phyloP scores from a whole-genome alignment of 805 yeast genomes.

The Starmerella kuoi region DNA sequence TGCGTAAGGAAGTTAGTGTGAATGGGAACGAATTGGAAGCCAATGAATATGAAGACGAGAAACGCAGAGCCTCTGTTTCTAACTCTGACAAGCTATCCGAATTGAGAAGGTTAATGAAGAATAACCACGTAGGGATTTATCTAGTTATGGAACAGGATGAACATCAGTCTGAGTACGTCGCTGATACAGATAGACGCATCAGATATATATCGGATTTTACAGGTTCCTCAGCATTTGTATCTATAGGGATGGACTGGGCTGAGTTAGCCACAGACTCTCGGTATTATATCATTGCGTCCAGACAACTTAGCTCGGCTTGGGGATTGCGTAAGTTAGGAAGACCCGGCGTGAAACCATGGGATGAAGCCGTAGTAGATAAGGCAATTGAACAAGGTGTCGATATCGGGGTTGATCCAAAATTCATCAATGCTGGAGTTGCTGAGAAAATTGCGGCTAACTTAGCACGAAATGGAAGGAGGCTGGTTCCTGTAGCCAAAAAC shows the following conservation, averaged over 20 bases:
- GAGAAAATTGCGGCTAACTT: slow-evolving; percentile 23
- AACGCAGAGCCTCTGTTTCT: neutral
- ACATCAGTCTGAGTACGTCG: slow-evolving; percentile 83
- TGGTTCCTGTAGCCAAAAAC: slow-evolving; percentile 46
- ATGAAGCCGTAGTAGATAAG: slow-evolving; percentile 54
- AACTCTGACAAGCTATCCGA: no score
- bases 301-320: slow-evolving; percentile 75
- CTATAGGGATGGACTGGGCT: slow-evolving; percentile 58
- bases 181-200: slow-evolving; percentile 69
- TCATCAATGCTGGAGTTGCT: slow-evolving; percentile 37
- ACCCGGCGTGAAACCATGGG: slow-evolving; percentile 64
- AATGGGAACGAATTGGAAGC: no score
- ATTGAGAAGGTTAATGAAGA: slow-evolving; percentile 38
- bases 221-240: slow-evolving; percentile 86
- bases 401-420: slow-evolving; percentile 74
- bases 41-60: neutral
- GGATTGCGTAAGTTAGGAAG: slow-evolving; percentile 63
- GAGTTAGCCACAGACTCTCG: slow-evolving; percentile 89
- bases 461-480: slow-evolving; percentile 29
- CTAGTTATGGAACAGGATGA: slow-evolving; percentile 81
- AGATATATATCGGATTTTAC: slow-evolving; percentile 72
- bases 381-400: slow-evolving; percentile 36
- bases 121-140: slow-evolving; percentile 55
- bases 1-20: no score
- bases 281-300: slow-evolving; percentile 79